A percentile compares a stretch with the other conserved stretches of the same genome.
Conservation (phyloP, 2,329 filamentous ascomycete genomes). For the Colletotrichum magnum region DNA sequence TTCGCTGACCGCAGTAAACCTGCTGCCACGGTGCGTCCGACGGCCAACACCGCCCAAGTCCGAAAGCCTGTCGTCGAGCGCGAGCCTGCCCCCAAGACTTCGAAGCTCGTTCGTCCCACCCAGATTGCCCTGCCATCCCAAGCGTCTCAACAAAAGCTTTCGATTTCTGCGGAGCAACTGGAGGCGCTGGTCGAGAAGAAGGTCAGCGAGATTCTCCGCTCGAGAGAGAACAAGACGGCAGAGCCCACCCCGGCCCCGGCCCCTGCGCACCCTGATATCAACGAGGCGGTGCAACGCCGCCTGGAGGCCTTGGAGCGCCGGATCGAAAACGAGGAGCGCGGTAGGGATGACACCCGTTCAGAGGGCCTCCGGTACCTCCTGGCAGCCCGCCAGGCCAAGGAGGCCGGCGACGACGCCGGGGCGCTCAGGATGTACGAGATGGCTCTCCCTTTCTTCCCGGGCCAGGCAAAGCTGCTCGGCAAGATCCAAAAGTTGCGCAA, state of each 20-base stretch:
- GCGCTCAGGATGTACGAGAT: constrained; percentile 90
- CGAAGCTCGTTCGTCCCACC: constrained; percentile 42
- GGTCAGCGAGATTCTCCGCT: constrained; percentile 88
- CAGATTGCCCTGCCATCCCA: constrained; percentile 60
- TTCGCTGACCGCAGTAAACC: constrained; percentile 81
- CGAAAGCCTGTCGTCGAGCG: constrained; percentile 62
- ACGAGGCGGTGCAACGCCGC: constrained; percentile 83
- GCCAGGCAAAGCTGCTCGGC: constrained; percentile 81
- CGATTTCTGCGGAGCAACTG: constrained; percentile 80
- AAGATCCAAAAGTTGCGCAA: constrained; percentile 76
- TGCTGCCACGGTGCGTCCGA: constrained; percentile 50
- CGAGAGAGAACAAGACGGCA: constrained; percentile 74
- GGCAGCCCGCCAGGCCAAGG: constrained; percentile 93
- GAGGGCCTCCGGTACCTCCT: constrained; percentile 89
- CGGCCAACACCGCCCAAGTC: constrained; percentile 52
- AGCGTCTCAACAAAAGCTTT: constrained; percentile 50
- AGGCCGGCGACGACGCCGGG: constrained; percentile 81
- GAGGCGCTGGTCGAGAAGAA: constrained; percentile 95
- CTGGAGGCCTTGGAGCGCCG: constrained; percentile 88
- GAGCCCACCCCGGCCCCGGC: constrained; percentile 53
- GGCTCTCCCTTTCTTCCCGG: constrained; percentile 87
- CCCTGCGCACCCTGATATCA: constrained; percentile 68
- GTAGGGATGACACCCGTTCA: constrained; percentile 77
- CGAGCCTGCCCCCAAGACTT: constrained; percentile 57
- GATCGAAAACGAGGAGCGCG: constrained; percentile 75